Conservation (phyloP, 441 rosid species). For the Hura crepitans region DNA sequence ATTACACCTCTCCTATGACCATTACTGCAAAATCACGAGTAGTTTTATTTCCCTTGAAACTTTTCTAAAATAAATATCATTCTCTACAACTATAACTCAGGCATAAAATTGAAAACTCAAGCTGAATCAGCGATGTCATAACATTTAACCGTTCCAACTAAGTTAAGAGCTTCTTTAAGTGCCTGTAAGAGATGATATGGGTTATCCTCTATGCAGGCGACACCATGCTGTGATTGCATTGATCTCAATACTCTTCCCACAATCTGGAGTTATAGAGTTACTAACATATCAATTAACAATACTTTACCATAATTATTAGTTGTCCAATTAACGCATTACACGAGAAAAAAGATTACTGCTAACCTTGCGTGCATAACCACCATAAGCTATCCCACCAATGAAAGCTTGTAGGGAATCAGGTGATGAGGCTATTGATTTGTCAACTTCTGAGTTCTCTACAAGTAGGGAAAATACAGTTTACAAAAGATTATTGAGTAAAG, state of each 20-base stretch:
- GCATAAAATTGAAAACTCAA: neutral
- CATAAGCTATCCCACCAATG: conserved; percentile 59
- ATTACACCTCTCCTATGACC: no score
- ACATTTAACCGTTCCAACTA: conserved; percentile 53
- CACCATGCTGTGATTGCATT: conserved; percentile 38
- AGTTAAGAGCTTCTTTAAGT: conserved; percentile 38
- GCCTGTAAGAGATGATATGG: conserved; percentile 46
- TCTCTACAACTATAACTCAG: neutral
- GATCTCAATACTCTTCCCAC: conserved; percentile 52
- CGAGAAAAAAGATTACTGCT: neutral
- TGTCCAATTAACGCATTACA: neutral
- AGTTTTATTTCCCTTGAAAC: neutral
- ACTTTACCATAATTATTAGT: no score
- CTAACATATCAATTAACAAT: neutral
- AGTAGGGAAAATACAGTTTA: neutral
- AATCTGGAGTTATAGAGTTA: conserved; percentile 30
- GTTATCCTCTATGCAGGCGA: conserved; percentile 37
- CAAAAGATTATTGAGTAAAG: neutral
- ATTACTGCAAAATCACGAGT: no score
- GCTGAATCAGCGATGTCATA: conserved; percentile 23
- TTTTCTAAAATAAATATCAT: neutral
- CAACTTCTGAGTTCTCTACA: conserved; percentile 20
- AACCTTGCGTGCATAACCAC: conserved; percentile 67
- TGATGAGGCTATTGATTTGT: conserved; percentile 8
- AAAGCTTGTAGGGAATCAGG: conserved; percentile 19